Evolutionary conservation across 2,329 filamentous ascomycete genomes (phyloP), one percentile per base, ranked within the genome.

Genomic region (Diaporthe helianthi): DNA sequence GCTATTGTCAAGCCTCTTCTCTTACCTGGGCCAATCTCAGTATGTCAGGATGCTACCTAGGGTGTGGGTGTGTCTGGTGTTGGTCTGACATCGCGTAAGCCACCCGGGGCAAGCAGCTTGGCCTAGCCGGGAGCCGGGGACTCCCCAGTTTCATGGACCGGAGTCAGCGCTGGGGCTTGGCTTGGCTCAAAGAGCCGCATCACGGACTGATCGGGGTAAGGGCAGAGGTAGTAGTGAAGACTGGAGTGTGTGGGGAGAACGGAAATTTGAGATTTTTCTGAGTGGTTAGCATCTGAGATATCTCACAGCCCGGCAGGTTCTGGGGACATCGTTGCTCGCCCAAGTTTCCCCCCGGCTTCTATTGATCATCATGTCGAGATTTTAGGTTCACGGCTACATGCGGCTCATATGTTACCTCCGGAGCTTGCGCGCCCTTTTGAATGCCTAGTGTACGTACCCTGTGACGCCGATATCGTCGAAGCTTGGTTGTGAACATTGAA

Each of bases 151-250:
- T 36, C 29, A 49, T 8, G 58, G 55, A 3, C 36, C 55, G 26
- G 55, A n/a, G 19, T 47, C 38, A 46, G 55, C 44, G 9, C n/a
- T 49, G 33, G 58, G 29, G 8, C 58, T 63, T 61, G 29, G 8
- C 58, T 63, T 61, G 58, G 44, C 44, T 13, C 8, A 49, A 26
- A 63, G 58, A 63, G 58, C 58, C 58, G 58, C 58, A 63, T 63
- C 44, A 29, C 29, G 8, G 22, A 36, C 29, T 8, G 26, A 33
- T 61, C 58, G 12, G 19, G 8, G 31, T 9, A 12, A 38, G 36
- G 36, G 33, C n/a, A n/a, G n/a, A n/a, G n/a, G n/a, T n/a, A n/a
- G n/a, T n/a, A n/a, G n/a, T n/a, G n/a, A n/a, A n/a, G n/a, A n/a
- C n/a, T n/a, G n/a, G n/a, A n/a, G n/a, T n/a, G n/a, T n/a, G n/a